Conservation (phyloP, 352 stramenopile species). For the Phytophthora cryptogea region DNA sequence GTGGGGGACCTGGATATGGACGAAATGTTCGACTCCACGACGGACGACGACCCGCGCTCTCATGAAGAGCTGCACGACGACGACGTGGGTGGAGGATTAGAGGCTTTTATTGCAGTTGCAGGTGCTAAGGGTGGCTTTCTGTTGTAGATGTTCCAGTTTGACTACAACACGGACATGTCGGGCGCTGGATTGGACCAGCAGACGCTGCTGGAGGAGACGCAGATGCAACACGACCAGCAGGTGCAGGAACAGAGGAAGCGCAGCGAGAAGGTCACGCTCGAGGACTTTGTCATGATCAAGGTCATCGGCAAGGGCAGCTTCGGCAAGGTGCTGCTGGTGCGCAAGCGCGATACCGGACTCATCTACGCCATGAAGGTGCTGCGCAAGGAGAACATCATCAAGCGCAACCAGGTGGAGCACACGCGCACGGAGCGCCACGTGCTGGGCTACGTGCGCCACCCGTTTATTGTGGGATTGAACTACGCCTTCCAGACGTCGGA, state of each 20-base stretch:
- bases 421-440: slow-evolving; percentile 98
- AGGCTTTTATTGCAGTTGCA: not conserved
- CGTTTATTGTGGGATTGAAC: slow-evolving; percentile 97
- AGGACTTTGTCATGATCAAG: slow-evolving; percentile 97
- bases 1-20: slow-evolving; percentile 86
- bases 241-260: slow-evolving; percentile 41
- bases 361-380: slow-evolving; percentile 99
- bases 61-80: slow-evolving; percentile 60
- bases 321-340: slow-evolving; percentile 96
- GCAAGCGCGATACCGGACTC: slow-evolving; percentile 91
- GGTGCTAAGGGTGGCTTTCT: slow-evolving; percentile 12
- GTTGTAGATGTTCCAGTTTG: slow-evolving; percentile 74
- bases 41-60: slow-evolving; percentile 57
- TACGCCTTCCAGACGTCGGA: slow-evolving; percentile 97
- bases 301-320: slow-evolving; percentile 97
- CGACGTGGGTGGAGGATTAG: slow-evolving; percentile 37
- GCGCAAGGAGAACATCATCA: slow-evolving; percentile 99
- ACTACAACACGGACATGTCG: slow-evolving; percentile 69
- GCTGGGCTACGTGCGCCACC: slow-evolving; percentile 96
- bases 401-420: slow-evolving; percentile 98
- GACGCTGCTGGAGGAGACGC: slow-evolving; percentile 53
- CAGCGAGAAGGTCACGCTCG: slow-evolving; percentile 85
- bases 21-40: slow-evolving; percentile 78
- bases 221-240: slow-evolving; percentile 50
- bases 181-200: slow-evolving; percentile 42